Evolutionary conservation across 2,329 filamentous ascomycete species (phyloP), one percentile per base, ranked within the genome.

Genomic region (Penicillium occitanis): DNA sequence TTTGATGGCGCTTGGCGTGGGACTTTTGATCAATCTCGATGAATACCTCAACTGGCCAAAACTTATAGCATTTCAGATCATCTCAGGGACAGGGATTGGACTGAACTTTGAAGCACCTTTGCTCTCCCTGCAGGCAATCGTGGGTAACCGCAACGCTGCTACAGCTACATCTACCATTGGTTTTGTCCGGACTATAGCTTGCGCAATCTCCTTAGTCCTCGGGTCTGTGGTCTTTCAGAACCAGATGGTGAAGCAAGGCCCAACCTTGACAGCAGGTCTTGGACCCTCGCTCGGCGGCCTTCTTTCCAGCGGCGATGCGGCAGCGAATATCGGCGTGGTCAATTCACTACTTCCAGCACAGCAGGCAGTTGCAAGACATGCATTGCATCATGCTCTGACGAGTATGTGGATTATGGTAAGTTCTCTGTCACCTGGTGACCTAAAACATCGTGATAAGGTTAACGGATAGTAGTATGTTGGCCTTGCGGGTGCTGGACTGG

Each of bases 1-100:
- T 1, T 71, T 88, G 51, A 83, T 85, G 73, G 82, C 83, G 0
- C 76, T 90, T 10, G 88, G 88, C 2, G 83, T 84, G 33, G 88
- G 87, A 55, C 83, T 87, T 67, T 81, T 85, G 71, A 81, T 90
- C 14, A 82, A 81, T 14, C 71, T 83, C 3, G 75, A 77, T 4
- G 75, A 76, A 5, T 80, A 81, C 69, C 87, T 68, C 67, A 87
- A 69, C 67, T 75, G 71, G 72, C 63, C 68, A 14, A 70, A 71
- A 19, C 67, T 75, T 35, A 68, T 74, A 44, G 48, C 64, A 6
- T 87, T 79, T 66, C 82, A 86, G 71, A 75, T 87, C 37, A 70
- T 87, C 6, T 79, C 79, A 2, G 84, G 84, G 2, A 70, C 84
- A 4, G 85, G 85, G 17, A 79, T 84, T 13, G 85, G 85, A 0